Evolutionary conservation across 1,139 yeast genomes (phyloP).

Genomic region (Pneumocystis carinii): DNA sequence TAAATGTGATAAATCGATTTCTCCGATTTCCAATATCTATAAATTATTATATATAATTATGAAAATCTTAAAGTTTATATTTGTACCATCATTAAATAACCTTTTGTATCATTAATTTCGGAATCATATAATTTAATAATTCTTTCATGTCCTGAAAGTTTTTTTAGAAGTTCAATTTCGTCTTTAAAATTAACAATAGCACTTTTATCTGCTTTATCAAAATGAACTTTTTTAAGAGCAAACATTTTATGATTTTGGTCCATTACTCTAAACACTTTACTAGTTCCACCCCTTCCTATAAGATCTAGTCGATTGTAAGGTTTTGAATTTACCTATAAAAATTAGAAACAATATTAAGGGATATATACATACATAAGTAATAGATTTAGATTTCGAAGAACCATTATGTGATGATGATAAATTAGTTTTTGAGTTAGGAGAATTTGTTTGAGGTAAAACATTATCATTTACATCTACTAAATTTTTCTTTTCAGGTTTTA

Average conservation of each 20-base stretch:
- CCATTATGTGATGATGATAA: background rate
- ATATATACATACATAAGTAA: background rate
- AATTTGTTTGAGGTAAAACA: background rate
- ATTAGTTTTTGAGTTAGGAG: background rate
- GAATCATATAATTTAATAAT: slow-evolving; percentile 71
- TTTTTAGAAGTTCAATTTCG: slow-evolving; percentile 61
- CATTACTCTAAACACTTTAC: slow-evolving; percentile 76
- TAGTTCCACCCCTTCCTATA: slow-evolving; percentile 85
- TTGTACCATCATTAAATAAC: slow-evolving; percentile 30
- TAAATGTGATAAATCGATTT: slow-evolving; percentile 75
- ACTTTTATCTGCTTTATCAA: slow-evolving; percentile 64
- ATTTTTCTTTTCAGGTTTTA: background rate
- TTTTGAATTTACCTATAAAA: slow-evolving; percentile 6
- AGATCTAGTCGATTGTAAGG: slow-evolving; percentile 63
- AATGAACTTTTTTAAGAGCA: slow-evolving; percentile 71
- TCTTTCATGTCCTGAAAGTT: slow-evolving; percentile 43
- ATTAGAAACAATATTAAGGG: background rate
- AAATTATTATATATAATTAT: background rate
- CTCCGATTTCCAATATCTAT: slow-evolving; percentile 86
- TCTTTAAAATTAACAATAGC: slow-evolving; percentile 73
- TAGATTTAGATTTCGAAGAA: background rate
- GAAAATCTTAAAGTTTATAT: background rate
- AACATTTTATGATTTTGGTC: slow-evolving; percentile 37
- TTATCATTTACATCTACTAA: background rate
- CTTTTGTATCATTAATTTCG: slow-evolving; percentile 47